Percentiles rank a stretch among this genome's conserved stretches.
Conservation (phyloP, 129 eudicot genomes). For the Scalesia atractyloides region DNA sequence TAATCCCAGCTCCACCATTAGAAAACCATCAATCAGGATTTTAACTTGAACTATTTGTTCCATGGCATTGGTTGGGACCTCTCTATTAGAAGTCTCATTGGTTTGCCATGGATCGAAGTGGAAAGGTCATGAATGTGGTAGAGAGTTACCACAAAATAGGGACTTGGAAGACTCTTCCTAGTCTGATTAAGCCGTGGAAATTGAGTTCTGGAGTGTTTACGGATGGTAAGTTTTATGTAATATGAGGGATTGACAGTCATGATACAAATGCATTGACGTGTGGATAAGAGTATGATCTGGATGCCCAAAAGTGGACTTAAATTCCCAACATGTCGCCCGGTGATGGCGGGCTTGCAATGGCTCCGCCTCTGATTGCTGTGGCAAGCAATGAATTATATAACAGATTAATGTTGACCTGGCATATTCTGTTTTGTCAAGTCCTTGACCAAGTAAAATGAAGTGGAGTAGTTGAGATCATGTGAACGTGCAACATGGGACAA, state of each 20-base stretch:
- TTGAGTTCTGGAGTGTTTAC: slow-evolving; percentile 61
- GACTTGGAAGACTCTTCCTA: slow-evolving; percentile 46
- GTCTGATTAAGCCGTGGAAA: slow-evolving; percentile 51
- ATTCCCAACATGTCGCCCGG: slow-evolving; percentile 45
- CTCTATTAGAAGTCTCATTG: too few species aligned
- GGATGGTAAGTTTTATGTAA: slow-evolving; percentile 67
- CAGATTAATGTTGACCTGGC: too few species aligned
- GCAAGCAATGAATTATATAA: slow-evolving; percentile 53
- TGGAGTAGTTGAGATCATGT: too few species aligned
- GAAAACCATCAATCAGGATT: too few species aligned
- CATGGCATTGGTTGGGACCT: too few species aligned
- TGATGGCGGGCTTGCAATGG: slow-evolving; percentile 18
- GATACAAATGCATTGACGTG: slow-evolving; percentile 39
- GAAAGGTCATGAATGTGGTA: slow-evolving; percentile 36
- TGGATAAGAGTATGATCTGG: slow-evolving; percentile 59
- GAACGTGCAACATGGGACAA: too few species aligned
- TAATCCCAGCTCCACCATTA: too few species aligned
- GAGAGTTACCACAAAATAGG: slow-evolving; percentile 49
- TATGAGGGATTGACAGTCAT: slow-evolving; percentile 24
- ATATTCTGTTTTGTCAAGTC: too few species aligned
- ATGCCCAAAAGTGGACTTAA: not conserved
- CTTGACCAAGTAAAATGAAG: too few species aligned
- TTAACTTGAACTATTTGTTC: too few species aligned
- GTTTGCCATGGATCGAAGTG: slow-evolving; percentile 18
- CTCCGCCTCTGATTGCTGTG: slow-evolving; percentile 73